These are phyloP conservation scores for Choanephora cucurbitarum DNA, from an alignment of 371 early-diverging fungal genomes.

Conservation along the genomic window DNA sequence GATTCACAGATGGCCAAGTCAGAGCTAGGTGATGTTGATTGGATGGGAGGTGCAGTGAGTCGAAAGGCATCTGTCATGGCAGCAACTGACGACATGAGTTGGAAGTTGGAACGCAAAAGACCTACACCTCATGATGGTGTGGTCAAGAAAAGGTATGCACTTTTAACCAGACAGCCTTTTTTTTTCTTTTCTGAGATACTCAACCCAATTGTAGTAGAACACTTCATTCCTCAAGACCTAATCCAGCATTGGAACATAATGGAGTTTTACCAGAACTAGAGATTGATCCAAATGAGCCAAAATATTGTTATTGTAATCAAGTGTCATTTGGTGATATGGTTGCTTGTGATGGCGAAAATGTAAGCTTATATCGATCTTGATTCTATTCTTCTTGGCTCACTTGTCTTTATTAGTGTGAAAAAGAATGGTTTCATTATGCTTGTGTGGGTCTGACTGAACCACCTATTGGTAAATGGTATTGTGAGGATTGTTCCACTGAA, in stretches of 20 bases:
- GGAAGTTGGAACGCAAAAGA: slow-evolving; percentile 17
- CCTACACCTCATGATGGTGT: slow-evolving; percentile 12
- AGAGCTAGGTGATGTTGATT: slow-evolving; percentile 36
- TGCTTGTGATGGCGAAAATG: slow-evolving; percentile 92
- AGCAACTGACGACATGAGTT: slow-evolving; percentile 9
- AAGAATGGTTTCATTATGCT: slow-evolving; percentile 95
- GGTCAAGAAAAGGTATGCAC: slow-evolving; percentile 18
- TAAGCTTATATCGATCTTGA: slow-evolving; percentile 42
- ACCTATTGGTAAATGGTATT: slow-evolving; percentile 94
- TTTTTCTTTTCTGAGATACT: neutral
- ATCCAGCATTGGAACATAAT: slow-evolving; percentile 27
- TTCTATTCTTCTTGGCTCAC: neutral
- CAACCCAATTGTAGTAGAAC: slow-evolving; percentile 17
- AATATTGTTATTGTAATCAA: slow-evolving; percentile 93
- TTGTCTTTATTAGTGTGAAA: slow-evolving; percentile 68
- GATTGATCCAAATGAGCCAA: slow-evolving; percentile 95
- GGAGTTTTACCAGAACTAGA: slow-evolving; percentile 59
- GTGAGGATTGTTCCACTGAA: slow-evolving; percentile 61
- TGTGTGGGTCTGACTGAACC: slow-evolving; percentile 87
- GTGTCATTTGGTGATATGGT: slow-evolving; percentile 99
- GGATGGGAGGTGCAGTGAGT: slow-evolving; percentile 22
- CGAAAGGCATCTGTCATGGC: neutral
- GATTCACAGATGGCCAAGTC: slow-evolving; percentile 52
- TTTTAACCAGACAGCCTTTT: neutral
- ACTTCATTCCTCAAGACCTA: slow-evolving; percentile 41